Evolutionary conservation across 1,284 basidiomycete genomes (phyloP), one percentile per base, ranked within the genome.

Genomic region (Bjerkandera adusta): DNA sequence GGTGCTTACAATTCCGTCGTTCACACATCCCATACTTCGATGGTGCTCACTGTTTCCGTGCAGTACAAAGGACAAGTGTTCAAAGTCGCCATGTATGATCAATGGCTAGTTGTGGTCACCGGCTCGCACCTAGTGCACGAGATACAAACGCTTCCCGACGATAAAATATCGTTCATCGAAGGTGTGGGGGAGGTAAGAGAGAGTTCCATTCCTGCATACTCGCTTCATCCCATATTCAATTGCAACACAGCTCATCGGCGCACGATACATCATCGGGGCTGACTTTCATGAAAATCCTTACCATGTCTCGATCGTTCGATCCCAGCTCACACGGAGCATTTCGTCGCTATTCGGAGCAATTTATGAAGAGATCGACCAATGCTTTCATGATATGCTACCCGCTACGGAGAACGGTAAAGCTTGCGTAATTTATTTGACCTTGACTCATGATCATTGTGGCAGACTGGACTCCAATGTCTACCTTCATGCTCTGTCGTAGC

Each of bases 101-200:
- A 48, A 7, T 69, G 69, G 70, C 52, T 54, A 8, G 60, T 73
- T 8, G 47, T 69, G 4, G 60, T 65, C 1, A 51, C 60, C n/a
- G 60, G 65, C 3, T 36, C 56, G 10, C 47, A 62, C 29, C 47
- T 64, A n/a, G 55, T 69, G 7, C 68, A 71, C 21, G 64, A 67
- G 13, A 29, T 70, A 3, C 57, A 62, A 26, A 64, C 62, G 43
- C 61, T 62, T 1, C 61, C 66, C 3, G 67, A 70, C 25, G 62
- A 69, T 29, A 47, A 56, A n/a, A 40, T 70, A 8, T 69, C 66
- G 81, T 95, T 96, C 64, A 92, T 91, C 72, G 94, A 93, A 79
- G 92, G 91, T 4, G 88, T 90, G 2, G 92, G 91, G 79, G 93
- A 92, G 81, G 90, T 90, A 49, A 37, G 77, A 36, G 20, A n/a